Base-by-base conservation (phyloP, 2,329 filamentous ascomycete species). In the Bipolaris bicolor region DNA sequence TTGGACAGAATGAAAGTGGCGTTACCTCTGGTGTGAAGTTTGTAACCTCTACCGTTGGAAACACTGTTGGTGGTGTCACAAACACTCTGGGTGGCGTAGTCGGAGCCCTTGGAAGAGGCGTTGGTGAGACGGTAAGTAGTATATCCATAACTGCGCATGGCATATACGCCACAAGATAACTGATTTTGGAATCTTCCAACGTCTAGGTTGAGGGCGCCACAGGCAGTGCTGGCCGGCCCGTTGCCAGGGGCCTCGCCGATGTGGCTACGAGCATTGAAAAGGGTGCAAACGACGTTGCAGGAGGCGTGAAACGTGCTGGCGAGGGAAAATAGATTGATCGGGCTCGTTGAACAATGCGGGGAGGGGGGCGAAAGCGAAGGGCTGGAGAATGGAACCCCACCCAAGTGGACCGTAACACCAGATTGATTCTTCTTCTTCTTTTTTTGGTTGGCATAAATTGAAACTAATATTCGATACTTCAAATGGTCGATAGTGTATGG, bases 1-100 rank as follows among this genome's bases (percentile, higher is more conserved):
- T 76, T 62, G 70, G 69, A 29, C 72, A 76, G 64, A 64, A 76
- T 67, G 72, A 78, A 66, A 76, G 72, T 43, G 81, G 81, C 61
- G 77, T 80, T 49, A 82, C 81, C 0, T 81, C 81, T 48, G 81
- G 82, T 54, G 78, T 83, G 52, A 84, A 83, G 62, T 83, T 83
- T 63, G 82, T 84, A 48, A 85, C 82, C 5, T 83, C 81, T 1
- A 84, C 83, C 1, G 71, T 84, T 24, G 83, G 84, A 48, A 86
- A 86, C 68, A 81, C 81, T 0, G 79, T 75, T 39, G 83, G 82
- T n/a, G 83, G 83, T 34, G 71, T 84, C 16, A 78, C 81, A 6
- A 81, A 81, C 57, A 85, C 82, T 2, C 76, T 82, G 2, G 83
- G 83, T 13, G 81, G 82, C 29, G 77, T 85, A 1, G 80, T 84